Base-by-base conservation (phyloP, 257 asterid species). In the Verbena officinalis region DNA sequence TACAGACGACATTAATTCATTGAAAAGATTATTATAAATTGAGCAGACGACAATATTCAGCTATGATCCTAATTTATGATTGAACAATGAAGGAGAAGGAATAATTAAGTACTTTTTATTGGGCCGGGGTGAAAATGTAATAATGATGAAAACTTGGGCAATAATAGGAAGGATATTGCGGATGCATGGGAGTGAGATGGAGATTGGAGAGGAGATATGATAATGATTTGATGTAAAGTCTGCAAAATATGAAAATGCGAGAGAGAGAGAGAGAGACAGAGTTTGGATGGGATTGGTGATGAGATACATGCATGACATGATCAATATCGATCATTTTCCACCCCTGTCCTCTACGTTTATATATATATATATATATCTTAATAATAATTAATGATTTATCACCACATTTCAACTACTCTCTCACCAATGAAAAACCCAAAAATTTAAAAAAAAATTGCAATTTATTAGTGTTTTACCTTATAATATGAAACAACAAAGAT, bases 211-310 rank as follows among this genome's bases (percentile, higher is more conserved):
- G 1, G 8, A n/a, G n/a, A n/a, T n/a, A n/a, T n/a, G n/a, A n/a
- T n/a, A n/a, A 36, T 36, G 87, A 84, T 84, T 87, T 80, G 89
- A 84, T 80, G 81, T 80, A 80, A 84, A 84, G 82, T 59, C 80
- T 80, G 86, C 55, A 8, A 22, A 11, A 59, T 77, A 77, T 79
- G 77, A 78, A 83, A 86, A 80, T 81, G 69, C 77, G 84, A 77
- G 77, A 76, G 72, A n/a, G n/a, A n/a, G n/a, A n/a, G n/a, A n/a
- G n/a, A n/a, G n/a, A n/a, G n/a, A n/a, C n/a, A n/a, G n/a, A n/a
- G n/a, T n/a, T n/a, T 74, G 89, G 86, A 84, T 81, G 83, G 76
- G 90, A 84, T 81, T 42, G 74, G 45, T 76, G 80, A 80, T 73
- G 71, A 69, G 85, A 80, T 78, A 38, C 80, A 77, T 86, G 81